Percentiles rank a stretch among this genome's conserved stretches.
Evolutionary conservation across 495 filamentous ascomycete species (phyloP).

Genomic region (Neurospora sp.): DNA sequence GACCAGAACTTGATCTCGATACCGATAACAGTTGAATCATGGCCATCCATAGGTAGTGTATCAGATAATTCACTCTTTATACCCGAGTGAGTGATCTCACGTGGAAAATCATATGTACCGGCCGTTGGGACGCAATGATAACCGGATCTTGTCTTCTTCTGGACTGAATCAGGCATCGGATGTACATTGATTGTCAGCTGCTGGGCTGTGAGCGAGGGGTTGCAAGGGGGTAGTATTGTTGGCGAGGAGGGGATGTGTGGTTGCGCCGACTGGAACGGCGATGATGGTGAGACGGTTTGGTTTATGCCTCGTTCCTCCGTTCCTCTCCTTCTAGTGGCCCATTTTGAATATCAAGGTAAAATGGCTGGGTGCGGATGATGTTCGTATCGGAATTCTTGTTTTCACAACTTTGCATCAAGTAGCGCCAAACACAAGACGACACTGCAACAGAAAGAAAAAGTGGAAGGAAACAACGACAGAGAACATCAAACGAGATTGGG

Average conservation of each 20-base stretch:
- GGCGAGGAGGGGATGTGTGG: background rate
- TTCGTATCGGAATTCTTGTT: background rate
- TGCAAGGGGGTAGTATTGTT: background rate
- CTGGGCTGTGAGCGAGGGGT: background rate
- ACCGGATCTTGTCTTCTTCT: background rate
- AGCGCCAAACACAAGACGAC: background rate
- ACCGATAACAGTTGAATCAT: background rate
- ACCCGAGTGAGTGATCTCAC: background rate
- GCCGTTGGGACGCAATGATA: background rate
- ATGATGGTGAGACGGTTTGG: background rate
- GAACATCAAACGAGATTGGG: background rate
- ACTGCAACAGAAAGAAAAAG: background rate
- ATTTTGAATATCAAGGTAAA: background rate
- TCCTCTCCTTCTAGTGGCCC: background rate
- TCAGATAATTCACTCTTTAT: background rate
- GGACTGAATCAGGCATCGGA: background rate
- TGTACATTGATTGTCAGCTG: background rate
- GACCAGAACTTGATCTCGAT: background rate
- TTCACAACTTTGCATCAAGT: background rate
- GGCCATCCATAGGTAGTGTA: background rate
- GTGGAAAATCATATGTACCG: background rate
- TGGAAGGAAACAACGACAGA: background rate
- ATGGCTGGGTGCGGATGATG: background rate
- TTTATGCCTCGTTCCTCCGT: background rate
- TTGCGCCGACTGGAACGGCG: background rate